Percentiles rank a stretch among this genome's conserved stretches.
phyloP scores from a whole-genome alignment of 1,284 basidiomycete genomes.

The Rhodotorula sp. region DNA sequence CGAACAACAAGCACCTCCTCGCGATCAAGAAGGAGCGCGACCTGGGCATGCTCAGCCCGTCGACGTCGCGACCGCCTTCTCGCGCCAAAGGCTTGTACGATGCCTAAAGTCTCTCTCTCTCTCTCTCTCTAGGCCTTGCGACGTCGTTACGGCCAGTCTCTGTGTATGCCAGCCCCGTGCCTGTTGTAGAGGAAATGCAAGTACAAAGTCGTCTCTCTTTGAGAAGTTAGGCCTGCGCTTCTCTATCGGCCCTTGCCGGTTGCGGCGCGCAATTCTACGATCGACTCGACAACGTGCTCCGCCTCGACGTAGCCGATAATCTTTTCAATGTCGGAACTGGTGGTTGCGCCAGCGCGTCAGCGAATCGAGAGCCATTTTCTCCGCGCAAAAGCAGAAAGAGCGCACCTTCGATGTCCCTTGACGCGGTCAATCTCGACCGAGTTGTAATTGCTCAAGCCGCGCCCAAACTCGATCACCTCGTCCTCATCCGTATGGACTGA shows the following conservation, averaged over 20 bases:
- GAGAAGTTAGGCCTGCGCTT: too few relatives aligned
- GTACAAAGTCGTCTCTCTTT: not conserved
- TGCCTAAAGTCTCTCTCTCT: not conserved
- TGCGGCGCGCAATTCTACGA: constrained; percentile 54
- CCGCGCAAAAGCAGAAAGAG: too few relatives aligned
- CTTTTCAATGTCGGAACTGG: constrained; percentile 74
- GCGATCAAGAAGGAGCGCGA: constrained; percentile 21
- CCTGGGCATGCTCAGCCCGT: constrained; percentile 21
- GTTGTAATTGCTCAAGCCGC: constrained; percentile 94
- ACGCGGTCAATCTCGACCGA: constrained; percentile 85
- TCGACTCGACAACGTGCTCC: constrained; percentile 93
- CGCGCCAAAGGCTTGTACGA: constrained; percentile 11
- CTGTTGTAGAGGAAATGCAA: not conserved
- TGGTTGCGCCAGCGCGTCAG: not conserved
- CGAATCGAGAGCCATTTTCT: not conserved
- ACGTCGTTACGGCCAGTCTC: too few relatives aligned
- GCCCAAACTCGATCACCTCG: constrained; percentile 85
- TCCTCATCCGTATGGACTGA: constrained; percentile 57
- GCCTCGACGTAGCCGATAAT: constrained; percentile 90
- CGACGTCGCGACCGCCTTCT: constrained; percentile 19
- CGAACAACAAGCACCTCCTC: constrained; percentile 13
- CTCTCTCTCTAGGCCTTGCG: not conserved
- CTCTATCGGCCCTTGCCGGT: constrained; percentile 1
- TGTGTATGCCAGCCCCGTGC: not conserved
- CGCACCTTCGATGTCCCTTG: constrained; percentile 72